Base-by-base conservation (phyloP, 2,329 filamentous ascomycete genomes). In the Colletotrichum cereale region DNA sequence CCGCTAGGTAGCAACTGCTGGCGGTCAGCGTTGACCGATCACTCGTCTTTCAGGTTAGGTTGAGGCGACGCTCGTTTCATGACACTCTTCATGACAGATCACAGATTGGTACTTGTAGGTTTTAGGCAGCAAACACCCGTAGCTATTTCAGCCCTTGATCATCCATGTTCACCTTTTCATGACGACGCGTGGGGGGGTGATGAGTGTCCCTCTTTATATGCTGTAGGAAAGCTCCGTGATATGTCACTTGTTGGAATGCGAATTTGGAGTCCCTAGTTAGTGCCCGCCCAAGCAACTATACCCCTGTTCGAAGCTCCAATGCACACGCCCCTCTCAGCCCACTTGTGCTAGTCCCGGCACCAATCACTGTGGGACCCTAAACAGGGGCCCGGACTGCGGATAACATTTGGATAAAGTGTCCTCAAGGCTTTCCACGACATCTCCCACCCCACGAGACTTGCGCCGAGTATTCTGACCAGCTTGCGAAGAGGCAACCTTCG, bases 341-440 rank as follows among this genome's bases (percentile, higher is more conserved):
- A 71, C 60, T 40, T 47, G 56, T 53, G 57, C 69, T 72, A 60
- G 40, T 48, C 6, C 29, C 52, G 47, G 68, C 68, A 67, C 72
- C 72, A 73, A 73, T 73, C 72, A 73, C 48, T 62, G 40, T n/a
- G n/a, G 58, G 62, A 53, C 26, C 61, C 65, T 68, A 60, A 52
- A 62, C 72, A 73, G 64, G 72, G 72, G 68, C 47, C 36, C 42
- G 61, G 62, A 67, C 36, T 72, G 61, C 55, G 67, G 62, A 72
- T 56, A 71, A 66, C 71, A 71, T 74, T 66, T 72, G 71, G 73
- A 71, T 74, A 74, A 65, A 73, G 66, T 74, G 73, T 74, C 73
- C 73, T 74, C 36, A 73, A 71, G 67, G 31, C 60, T 44, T 55
- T 68, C 44, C 31, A 21, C 18, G 7, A 21, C 18, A 18, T 24